Percentiles rank a stretch among this genome's conserved stretches.
These are phyloP conservation scores for Metschnikowia hibisci DNA, from an alignment of 805 yeast genomes.

Conservation along the genomic window DNA sequence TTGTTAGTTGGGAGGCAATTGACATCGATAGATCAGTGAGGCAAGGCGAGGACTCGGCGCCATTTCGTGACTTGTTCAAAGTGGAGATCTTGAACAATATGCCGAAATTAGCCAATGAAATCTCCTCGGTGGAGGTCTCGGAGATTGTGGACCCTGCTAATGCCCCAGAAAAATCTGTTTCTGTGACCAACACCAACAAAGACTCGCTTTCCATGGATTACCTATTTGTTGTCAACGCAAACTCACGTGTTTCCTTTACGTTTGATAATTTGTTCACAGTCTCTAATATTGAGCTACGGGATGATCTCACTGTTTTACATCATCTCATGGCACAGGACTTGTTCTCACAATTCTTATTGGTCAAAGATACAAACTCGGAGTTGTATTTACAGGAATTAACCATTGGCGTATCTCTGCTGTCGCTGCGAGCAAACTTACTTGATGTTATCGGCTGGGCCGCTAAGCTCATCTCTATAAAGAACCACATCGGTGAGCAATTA, in stretches of 20 bases:
- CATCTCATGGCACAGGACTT: constrained; percentile 24
- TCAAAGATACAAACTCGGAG: constrained; percentile 8
- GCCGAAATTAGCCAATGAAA: constrained; percentile 31
- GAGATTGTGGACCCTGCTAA: constrained; percentile 9
- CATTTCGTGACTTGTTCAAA: constrained; percentile 23
- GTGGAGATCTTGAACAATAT: constrained; percentile 28
- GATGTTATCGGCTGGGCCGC: constrained; percentile 24
- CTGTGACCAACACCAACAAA: constrained; percentile 13
- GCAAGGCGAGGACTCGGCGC: constrained; percentile 1
- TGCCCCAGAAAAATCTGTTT: constrained; percentile 8
- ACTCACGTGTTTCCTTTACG: constrained; percentile 23
- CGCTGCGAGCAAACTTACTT: constrained; percentile 16
- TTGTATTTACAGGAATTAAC: constrained; percentile 17
- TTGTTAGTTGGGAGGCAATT: constrained; percentile 17
- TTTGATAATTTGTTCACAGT: constrained; percentile 31
- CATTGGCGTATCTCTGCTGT: constrained; percentile 8
- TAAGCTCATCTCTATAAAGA: constrained; percentile 24
- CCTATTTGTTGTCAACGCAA: constrained; percentile 24
- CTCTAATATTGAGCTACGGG: constrained; percentile 23
- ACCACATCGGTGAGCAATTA: constrained; percentile 24
- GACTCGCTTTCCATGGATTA: constrained; percentile 19
- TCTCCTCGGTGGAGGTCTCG: constrained; percentile 2
- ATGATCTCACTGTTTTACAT: constrained; percentile 11
- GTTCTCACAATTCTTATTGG: constrained; percentile 27
- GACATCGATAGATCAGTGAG: constrained; percentile 3